Base-by-base conservation (phyloP, 345 rosid species). In the Litchi chinensis region DNA sequence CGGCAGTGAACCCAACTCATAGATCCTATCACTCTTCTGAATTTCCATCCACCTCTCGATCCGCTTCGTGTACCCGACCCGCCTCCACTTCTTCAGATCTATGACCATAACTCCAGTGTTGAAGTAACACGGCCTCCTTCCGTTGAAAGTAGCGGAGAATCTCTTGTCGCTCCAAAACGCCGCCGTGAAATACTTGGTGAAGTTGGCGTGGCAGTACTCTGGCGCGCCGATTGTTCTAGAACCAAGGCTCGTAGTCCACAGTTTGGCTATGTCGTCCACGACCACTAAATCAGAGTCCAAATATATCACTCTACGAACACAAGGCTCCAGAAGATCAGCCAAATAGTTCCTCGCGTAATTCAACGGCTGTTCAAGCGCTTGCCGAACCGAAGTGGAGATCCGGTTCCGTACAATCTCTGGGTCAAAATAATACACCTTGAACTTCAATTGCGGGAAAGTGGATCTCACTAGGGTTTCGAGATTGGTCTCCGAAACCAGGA, bases 41-140 rank as follows among this genome's bases (percentile, higher is more conserved):
- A 93, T 85, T 89, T 93, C 98, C 99, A 95, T 95, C 99, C 99
- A 95, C 77, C 76, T 88, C 91, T 95, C 99, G 21, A 95, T 95
- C 86, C 85, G 88, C 64, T 86, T 86, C 60, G 93, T 91, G 87
- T 90, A 95, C 22, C 92, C 92, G 68, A 84, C 81, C 75, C 84
- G 83, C 82, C 99, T 88, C 99, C 99, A 95, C 75, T 84, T 91
- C 67, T 75, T 86, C 79, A 95, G 97, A 91, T 95, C 98, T 79
- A 95, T 95, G 79, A 95, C 98, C 98, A 95, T 88, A 77, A 93
- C 99, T 13, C 98, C 98, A 0, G 98, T 92, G 77, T 95, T 95
- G 79, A 95, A 93, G 82, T 95, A 95, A 48, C 98, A 93, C 26
- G 95, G 93, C 18, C 70, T 87, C 68, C 96, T 83, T 26, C 95